These are phyloP conservation scores for Coemansia sp. DNA, from an alignment of 192 early-diverging fungal species.

Conservation along the genomic window DNA sequence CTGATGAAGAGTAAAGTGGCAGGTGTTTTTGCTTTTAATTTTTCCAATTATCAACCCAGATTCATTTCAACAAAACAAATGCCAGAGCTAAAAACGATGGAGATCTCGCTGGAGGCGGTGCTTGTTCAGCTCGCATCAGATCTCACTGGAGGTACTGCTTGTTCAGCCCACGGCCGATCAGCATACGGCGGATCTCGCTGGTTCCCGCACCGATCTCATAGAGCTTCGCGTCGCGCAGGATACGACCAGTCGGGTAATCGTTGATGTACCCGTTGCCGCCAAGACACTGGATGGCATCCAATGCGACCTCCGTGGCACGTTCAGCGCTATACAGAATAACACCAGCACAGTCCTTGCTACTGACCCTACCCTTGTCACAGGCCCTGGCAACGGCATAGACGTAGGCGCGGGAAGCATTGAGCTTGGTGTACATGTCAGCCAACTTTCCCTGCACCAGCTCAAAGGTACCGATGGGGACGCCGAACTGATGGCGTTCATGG, in stretches of 20 bases:
- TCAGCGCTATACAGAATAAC: conserved; percentile 93
- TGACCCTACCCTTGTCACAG: conserved; percentile 74
- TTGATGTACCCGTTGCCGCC: conserved; percentile 97
- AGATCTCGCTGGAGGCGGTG: no score
- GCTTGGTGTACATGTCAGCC: conserved; percentile 97
- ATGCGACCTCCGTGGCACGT: conserved; percentile 86
- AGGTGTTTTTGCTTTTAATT: conserved; percentile 1
- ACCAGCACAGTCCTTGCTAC: conserved; percentile 92
- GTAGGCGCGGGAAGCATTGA: conserved; percentile 85
- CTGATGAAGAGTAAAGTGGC: conserved; percentile 24
- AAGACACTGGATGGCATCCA: conserved; percentile 92
- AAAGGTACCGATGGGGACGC: conserved; percentile 80
- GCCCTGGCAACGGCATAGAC: conserved; percentile 89
- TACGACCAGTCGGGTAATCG: conserved; percentile 83
- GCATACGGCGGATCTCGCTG: conserved; percentile 88
- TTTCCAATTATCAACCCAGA: not conserved
- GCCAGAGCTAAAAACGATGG: no score
- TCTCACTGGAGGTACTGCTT: conserved; percentile 55
- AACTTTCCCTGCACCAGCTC: conserved; percentile 93
- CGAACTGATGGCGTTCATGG: conserved; percentile 87
- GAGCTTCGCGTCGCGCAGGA: conserved; percentile 90
- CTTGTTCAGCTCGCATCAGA: not conserved
- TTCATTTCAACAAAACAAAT: no score
- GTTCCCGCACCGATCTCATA: conserved; percentile 98
- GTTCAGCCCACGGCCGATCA: conserved; percentile 83